Evolutionary conservation across 2,329 filamentous ascomycete genomes (phyloP).

Genomic region (Scedosporium dehoogii): DNA sequence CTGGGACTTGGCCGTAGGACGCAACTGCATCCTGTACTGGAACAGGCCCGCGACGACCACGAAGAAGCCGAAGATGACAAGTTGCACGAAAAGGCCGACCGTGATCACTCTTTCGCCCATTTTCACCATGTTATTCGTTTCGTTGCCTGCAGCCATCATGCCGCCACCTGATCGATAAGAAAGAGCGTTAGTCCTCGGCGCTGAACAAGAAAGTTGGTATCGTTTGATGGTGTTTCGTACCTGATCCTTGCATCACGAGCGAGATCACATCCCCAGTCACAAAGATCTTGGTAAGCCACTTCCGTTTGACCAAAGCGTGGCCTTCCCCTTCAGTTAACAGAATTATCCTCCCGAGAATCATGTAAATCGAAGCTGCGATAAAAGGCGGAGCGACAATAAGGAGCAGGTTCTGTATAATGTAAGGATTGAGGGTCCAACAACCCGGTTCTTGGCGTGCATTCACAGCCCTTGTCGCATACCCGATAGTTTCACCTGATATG

Average conservation of each 20-base stretch:
- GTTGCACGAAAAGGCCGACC: conserved; percentile 41
- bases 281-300: conserved; percentile 43
- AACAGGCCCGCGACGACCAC: conserved; percentile 33
- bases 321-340: conserved; percentile 24
- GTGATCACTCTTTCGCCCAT: conserved; percentile 37
- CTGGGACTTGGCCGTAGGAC: conserved; percentile 12
- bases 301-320: conserved; percentile 21
- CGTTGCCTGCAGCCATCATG: conserved; percentile 12
- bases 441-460: conserved; percentile 16
- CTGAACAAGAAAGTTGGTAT: neutral
- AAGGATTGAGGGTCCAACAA: conserved; percentile 20
- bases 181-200: neutral
- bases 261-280: conserved; percentile 43
- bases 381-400: conserved; percentile 37
- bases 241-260: conserved; percentile 38
- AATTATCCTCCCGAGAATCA: conserved; percentile 36
- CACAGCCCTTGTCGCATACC: neutral
- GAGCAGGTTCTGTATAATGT: conserved; percentile 30
- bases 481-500: conserved; percentile 16
- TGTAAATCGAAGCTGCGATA: conserved; percentile 41
- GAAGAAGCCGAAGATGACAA: conserved; percentile 45
- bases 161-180: conserved; percentile 20
- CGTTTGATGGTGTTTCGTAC: neutral
- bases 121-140: conserved; percentile 3
- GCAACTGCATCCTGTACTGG: conserved; percentile 20